Percentiles rank a stretch among this genome's conserved stretches.
These are phyloP conservation scores for Termitomyces sp. DNA, from an alignment of 768 basidiomycete genomes.

Conservation along the genomic window DNA sequence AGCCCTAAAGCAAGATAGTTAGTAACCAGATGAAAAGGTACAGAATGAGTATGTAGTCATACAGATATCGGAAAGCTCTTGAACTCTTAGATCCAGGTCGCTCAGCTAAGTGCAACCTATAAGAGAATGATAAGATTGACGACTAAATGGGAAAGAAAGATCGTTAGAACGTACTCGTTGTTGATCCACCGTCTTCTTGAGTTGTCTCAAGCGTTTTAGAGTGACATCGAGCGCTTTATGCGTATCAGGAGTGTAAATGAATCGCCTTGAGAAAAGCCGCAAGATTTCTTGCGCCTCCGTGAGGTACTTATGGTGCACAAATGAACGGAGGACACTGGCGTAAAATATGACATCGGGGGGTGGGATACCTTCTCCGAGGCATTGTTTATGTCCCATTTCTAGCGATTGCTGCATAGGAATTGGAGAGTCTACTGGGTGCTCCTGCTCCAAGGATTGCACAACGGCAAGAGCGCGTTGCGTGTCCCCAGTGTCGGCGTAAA, in stretches of 20 bases:
- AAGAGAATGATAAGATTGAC: too few species aligned
- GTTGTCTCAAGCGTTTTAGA: neutral
- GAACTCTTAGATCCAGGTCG: too few species aligned
- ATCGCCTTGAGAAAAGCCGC: conserved; percentile 15
- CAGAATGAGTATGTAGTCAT: neutral
- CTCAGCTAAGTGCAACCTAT: too few species aligned
- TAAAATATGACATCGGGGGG: conserved; percentile 30
- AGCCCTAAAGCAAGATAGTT: neutral
- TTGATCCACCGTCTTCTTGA: neutral
- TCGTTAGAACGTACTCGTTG: neutral
- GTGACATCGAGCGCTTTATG: conserved; percentile 9
- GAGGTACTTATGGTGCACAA: conserved; percentile 26
- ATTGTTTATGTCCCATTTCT: neutral
- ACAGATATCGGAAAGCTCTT: neutral
- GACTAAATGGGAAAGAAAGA: too few species aligned
- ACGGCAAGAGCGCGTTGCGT: conserved; percentile 32
- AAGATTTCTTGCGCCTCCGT: conserved; percentile 28
- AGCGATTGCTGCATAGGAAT: neutral
- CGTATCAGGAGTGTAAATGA: conserved; percentile 21
- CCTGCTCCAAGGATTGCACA: conserved; percentile 37
- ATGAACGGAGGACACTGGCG: conserved; percentile 34
- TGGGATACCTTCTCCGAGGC: conserved; percentile 12
- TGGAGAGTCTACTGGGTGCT: conserved; percentile 3
- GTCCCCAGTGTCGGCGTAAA: conserved; percentile 39
- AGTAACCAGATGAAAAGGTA: neutral